Evolutionary conservation across 768 basidiomycete species (phyloP), one percentile per base, ranked within the genome.

Genomic region (Calocera cornea): DNA sequence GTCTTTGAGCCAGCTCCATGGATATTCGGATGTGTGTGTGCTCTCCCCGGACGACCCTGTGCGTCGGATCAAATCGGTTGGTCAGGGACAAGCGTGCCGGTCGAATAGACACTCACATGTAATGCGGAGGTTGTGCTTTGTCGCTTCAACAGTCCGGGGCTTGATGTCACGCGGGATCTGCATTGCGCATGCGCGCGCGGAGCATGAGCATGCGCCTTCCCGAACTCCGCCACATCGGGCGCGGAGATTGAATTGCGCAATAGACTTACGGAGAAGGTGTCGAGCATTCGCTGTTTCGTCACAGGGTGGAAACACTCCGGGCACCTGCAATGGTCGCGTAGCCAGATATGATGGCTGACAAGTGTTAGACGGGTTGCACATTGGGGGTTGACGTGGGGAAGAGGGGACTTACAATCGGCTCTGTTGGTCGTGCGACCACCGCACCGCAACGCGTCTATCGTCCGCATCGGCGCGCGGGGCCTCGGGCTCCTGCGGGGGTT

Each of bases 321-420:
- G 75, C 93, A 97, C 36, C 93, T 83, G 74, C 95, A 98, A 71
- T 97, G 95, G 73, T 97, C 95, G 49, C 92, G 81, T 27, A 97
- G 78, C 89, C 92, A 97, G 41, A 92, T 83, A 72, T 93, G 86
- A 74, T 95, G 92, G 74, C 95, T 97, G 71, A 31, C 70, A 16
- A 49, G 50, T 49, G 33, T n/a, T 5, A n/a, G 41, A 1, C 11
- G 24, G 31, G 54, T 50, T 34, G 33, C 54, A 64, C 41, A 12
- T 54, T 50, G 66, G 36, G 65, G 49, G 38, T 41, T 38, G 34
- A 17, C 27, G 16, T 47, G 38, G 64, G 16, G 65, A 47, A 60
- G 5, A 8, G 49, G 14, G 19, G 34, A 81, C 89, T 70, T 74
- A 92, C 92, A 88, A 94, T 77, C 86, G 80, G 1, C 90, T 89